Percentiles rank a stretch among this genome's conserved stretches.
phyloP scores from a whole-genome alignment of 768 basidiomycete species.

The Boletus bicolor region DNA sequence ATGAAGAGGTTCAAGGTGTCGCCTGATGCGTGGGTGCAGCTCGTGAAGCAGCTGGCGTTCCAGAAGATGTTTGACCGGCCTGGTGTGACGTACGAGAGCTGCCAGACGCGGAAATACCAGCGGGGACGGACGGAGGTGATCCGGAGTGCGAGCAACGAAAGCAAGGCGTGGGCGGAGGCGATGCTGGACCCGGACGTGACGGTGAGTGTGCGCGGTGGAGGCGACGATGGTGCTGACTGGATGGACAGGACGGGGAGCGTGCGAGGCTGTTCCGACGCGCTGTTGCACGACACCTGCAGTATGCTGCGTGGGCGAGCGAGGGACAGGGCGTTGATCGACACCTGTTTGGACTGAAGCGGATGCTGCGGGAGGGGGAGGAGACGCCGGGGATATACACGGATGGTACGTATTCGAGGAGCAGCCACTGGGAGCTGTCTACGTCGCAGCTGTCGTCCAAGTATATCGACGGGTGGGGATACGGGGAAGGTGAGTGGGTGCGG shows the following conservation, averaged over 20 bases:
- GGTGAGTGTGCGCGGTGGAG: conserved; percentile 33
- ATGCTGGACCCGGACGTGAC: conserved; percentile 63
- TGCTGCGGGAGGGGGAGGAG: conserved; percentile 68
- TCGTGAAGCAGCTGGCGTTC: conserved; percentile 95
- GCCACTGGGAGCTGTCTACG: conserved; percentile 92
- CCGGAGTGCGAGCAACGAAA: conserved; percentile 77
- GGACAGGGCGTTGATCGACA: conserved; percentile 95
- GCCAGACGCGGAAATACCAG: conserved; percentile 91
- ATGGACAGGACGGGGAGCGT: conserved; percentile 49
- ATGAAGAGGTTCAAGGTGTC: conserved; percentile 82
- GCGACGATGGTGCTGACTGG: conserved; percentile 1
- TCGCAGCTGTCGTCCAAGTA: conserved; percentile 78
- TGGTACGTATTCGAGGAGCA: conserved; percentile 60
- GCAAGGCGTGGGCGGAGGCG: conserved; percentile 81
- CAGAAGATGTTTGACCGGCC: conserved; percentile 76
- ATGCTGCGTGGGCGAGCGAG: conserved; percentile 88
- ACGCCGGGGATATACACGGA: conserved; percentile 76
- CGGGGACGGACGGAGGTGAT: conserved; percentile 95
- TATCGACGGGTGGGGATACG: conserved; percentile 96
- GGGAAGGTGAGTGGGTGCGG: conserved; percentile 60
- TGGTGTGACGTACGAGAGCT: conserved; percentile 87
- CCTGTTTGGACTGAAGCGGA: conserved; percentile 87
- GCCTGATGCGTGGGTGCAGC: conserved; percentile 93
- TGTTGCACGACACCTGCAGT: conserved; percentile 78
- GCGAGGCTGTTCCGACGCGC: conserved; percentile 72